phyloP scores from a whole-genome alignment of 176 grass and related monocot species.

The Rhynchospora pubera region DNA sequence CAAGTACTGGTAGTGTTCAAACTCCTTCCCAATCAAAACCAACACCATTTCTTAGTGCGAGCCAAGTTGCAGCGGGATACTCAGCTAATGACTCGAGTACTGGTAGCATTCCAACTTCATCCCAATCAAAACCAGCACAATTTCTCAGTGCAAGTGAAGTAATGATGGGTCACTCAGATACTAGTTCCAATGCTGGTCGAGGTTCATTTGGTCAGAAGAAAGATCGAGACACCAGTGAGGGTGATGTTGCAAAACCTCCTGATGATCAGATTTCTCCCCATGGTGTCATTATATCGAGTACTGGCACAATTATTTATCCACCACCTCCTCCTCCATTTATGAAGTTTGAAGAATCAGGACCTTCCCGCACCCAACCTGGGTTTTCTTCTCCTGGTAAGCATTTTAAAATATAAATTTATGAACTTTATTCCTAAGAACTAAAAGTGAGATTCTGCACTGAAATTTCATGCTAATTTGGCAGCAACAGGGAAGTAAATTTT shows the following conservation, averaged over 20 bases:
- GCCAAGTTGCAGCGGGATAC: neutral
- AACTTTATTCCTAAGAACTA: neutral
- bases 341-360: neutral
- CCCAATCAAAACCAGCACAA: no score
- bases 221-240: neutral
- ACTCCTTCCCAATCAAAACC: neutral
- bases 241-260: neutral
- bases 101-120: neutral
- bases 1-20: neutral
- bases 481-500: neutral
- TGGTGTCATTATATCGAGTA: conserved; percentile 3
- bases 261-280: neutral
- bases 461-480: neutral
- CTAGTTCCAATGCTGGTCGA: neutral
- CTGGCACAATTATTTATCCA: neutral
- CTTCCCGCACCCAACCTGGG: neutral
- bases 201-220: neutral
- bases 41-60: conserved; percentile 5
- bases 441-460: neutral
- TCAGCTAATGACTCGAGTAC: neutral
- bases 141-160: no score
- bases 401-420: neutral
- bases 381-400: neutral
- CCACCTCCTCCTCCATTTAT: conserved; percentile 7
- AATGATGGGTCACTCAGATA: no score